phyloP scores from a whole-genome alignment of 2,329 filamentous ascomycete species.

The Sporothrix protearum region DNA sequence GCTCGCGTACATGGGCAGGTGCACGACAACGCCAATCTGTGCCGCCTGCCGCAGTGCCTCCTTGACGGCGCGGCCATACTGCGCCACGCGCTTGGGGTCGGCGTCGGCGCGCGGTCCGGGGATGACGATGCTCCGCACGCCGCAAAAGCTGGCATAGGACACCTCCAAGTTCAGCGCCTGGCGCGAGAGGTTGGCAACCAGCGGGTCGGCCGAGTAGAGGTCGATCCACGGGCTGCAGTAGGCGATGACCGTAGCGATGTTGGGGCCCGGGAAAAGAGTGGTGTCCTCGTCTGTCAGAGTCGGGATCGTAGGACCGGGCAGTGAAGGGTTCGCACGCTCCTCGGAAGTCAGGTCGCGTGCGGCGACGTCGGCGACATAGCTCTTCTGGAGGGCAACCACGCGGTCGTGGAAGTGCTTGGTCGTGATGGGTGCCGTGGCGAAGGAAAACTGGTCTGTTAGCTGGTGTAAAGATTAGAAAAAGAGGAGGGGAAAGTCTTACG shows the following conservation, averaged over 20 bases:
- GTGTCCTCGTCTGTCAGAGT: constrained; percentile 79
- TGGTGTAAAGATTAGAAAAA: constrained; percentile 23
- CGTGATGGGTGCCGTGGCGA: constrained; percentile 74
- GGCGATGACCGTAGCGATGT: constrained; percentile 70
- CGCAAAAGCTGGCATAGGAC: constrained; percentile 93
- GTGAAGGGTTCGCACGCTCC: constrained; percentile 44
- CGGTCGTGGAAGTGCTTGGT: constrained; percentile 68
- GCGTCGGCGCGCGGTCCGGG: constrained; percentile 64
- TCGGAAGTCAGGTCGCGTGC: constrained; percentile 36
- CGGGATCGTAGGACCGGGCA: constrained; percentile 56
- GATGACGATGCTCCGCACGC: constrained; percentile 76
- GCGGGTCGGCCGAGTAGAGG: constrained; percentile 73
- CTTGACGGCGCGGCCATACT: constrained; percentile 79
- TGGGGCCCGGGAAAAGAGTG: constrained; percentile 62
- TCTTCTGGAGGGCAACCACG: constrained; percentile 59
- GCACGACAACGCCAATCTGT: constrained; percentile 75
- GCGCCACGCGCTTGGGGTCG: constrained; percentile 54
- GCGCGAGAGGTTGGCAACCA: constrained; percentile 80
- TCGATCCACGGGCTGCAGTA: constrained; percentile 92
- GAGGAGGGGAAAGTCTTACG: constrained; percentile 46
- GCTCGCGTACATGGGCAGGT: constrained; percentile 78
- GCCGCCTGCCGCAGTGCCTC: constrained; percentile 72
- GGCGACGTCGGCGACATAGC: constrained; percentile 48
- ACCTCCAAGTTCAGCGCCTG: constrained; percentile 89
- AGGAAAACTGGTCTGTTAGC: constrained; percentile 59